Conservation (phyloP, 2,329 filamentous ascomycete species). For the Purpureocillium lavendulum region DNA sequence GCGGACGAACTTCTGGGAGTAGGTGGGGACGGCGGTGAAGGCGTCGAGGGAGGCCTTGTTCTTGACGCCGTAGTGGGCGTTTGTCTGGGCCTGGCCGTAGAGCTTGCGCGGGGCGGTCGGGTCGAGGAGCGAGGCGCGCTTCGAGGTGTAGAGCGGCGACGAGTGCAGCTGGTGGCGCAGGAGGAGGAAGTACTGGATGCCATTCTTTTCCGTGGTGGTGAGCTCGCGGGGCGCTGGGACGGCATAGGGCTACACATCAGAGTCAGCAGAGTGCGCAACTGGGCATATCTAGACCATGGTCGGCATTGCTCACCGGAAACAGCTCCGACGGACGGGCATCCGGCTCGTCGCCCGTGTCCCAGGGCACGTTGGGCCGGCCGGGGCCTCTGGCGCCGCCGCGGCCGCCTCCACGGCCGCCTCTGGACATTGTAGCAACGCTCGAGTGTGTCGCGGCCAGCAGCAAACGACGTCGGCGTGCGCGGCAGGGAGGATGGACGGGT, state of each 20-base stretch:
- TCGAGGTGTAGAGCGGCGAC: slow-evolving; percentile 48
- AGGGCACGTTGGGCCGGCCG: slow-evolving; percentile 39
- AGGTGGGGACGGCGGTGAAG: slow-evolving; percentile 50
- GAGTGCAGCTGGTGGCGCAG: slow-evolving; percentile 49
- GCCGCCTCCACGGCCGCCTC: slow-evolving; percentile 44
- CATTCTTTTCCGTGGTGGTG: slow-evolving; percentile 32
- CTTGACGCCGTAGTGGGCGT: slow-evolving; percentile 45
- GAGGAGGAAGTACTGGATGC: slow-evolving; percentile 43
- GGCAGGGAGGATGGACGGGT: too few relatives aligned
- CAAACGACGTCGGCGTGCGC: too few relatives aligned
- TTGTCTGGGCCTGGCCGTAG: slow-evolving; percentile 52
- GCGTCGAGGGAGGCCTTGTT: slow-evolving; percentile 49
- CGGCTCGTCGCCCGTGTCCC: slow-evolving; percentile 45
- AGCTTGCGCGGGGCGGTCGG: slow-evolving; percentile 29
- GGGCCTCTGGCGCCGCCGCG: slow-evolving; percentile 38
- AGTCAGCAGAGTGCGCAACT: too few relatives aligned
- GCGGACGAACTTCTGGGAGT: slow-evolving; percentile 45
- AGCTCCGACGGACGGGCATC: slow-evolving; percentile 50
- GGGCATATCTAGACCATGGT: too few relatives aligned
- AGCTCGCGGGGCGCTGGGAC: slow-evolving; percentile 38
- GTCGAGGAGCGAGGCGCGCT: slow-evolving; percentile 32
- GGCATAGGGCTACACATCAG: slow-evolving; percentile 46
- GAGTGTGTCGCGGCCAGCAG: background rate
- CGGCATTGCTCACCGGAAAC: slow-evolving; percentile 46
- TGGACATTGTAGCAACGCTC: slow-evolving; percentile 32